Conservation (phyloP, 2,329 filamentous ascomycete genomes). For the Xylariaceae sp. region DNA sequence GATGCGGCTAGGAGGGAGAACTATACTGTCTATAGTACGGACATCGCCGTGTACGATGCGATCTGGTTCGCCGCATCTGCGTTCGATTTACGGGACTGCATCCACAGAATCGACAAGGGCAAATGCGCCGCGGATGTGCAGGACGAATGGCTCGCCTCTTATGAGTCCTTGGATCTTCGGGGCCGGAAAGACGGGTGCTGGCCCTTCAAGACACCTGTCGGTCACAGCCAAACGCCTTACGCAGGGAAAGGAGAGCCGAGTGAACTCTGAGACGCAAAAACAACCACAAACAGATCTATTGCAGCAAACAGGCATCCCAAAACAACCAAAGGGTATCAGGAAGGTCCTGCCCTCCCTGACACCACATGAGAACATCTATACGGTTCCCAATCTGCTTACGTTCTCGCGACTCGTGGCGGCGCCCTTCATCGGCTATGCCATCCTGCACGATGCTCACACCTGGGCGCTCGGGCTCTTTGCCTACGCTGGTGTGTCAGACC, state of each 20-base stretch:
- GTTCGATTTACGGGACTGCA: neutral
- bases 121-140: neutral
- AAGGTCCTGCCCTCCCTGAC: conserved; percentile 42
- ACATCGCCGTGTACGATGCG: neutral
- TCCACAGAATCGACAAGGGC: neutral
- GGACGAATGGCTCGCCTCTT: neutral
- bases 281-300: neutral
- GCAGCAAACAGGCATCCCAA: no score
- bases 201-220: conserved; percentile 7
- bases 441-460: conserved; percentile 80
- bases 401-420: conserved; percentile 83
- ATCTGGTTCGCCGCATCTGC: neutral
- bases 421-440: conserved; percentile 85
- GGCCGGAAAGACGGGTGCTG: neutral
- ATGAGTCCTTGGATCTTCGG: neutral
- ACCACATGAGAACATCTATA: conserved; percentile 90
- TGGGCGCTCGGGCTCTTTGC: conserved; percentile 85
- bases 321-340: conserved; percentile 30
- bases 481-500: conserved; percentile 89
- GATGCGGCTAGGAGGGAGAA: neutral
- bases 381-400: conserved; percentile 91
- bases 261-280: neutral
- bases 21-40: neutral
- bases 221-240: neutral
- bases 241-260: neutral